Evolutionary conservation across 148 eudicot genomes (phyloP).

Genomic region (Vaccinium macrocarpon): DNA sequence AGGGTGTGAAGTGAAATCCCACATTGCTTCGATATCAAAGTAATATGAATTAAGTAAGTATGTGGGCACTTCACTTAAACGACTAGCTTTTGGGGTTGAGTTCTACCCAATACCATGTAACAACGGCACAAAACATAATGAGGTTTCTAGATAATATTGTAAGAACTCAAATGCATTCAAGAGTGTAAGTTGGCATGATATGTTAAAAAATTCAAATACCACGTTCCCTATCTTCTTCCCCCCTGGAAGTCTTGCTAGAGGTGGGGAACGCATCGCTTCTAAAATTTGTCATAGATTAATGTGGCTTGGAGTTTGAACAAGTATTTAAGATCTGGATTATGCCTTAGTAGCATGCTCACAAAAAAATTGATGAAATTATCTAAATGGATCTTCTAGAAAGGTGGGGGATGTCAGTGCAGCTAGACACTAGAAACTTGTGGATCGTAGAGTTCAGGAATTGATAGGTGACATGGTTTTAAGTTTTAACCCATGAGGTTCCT

Average conservation of each 20-base stretch:
- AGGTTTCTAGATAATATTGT: background rate
- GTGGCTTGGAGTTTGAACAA: background rate
- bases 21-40: too few relatives aligned
- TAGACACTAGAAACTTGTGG: background rate
- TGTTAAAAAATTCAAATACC: background rate
- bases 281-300: background rate
- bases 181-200: background rate
- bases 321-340: background rate
- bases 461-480: background rate
- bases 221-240: background rate
- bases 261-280: background rate
- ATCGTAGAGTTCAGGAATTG: background rate
- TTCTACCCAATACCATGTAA: too few relatives aligned
- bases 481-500: constrained; percentile 1
- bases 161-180: background rate
- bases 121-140: background rate
- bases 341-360: background rate
- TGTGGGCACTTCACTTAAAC: too few relatives aligned
- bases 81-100: too few relatives aligned
- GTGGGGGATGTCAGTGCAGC: background rate
- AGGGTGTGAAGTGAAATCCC: too few relatives aligned
- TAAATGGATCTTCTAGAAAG: background rate
- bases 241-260: background rate
- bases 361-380: background rate
- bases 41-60: too few relatives aligned